Evolutionary conservation across 345 rosid genomes (phyloP), one percentile per base, ranked within the genome.

Genomic region (Excoecaria agallocha): DNA sequence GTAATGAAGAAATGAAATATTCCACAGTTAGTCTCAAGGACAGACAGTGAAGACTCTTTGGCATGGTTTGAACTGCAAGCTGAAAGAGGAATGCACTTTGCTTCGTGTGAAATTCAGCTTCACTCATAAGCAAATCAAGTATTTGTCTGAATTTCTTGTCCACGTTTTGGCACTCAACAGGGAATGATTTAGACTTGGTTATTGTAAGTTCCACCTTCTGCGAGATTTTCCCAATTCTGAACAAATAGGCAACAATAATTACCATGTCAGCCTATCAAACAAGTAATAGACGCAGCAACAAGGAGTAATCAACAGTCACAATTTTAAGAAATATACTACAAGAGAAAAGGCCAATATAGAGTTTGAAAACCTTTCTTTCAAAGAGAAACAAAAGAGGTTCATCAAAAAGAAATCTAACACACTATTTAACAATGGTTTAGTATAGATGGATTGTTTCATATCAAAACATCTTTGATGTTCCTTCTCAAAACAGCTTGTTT

Each of bases 81-180:
- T 80, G 83, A 68, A 72, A 88, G 63, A 89, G 89, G 84, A 84
- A 89, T 77, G 89, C 89, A 82, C 90, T 86, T 86, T 87, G 94
- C 84, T 86, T 91, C 88, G 83, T 85, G 85, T 94, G 90, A 82
- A 93, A 93, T 81, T 85, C 85, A 69, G 98, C 93, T 87, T 95
- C 99, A 79, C 90, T 98, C 74, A 90, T 94, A 0, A 94, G 90
- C 86, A 90, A 70, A 76, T 95, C 99, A 75, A 86, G 85, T 76
- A 95, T 89, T 85, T 95, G 99, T 77, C 97, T 87, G 84, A 93
- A 61, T 84, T 93, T 95, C 86, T 88, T 95, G 92, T 90, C 95
- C 78, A 95, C 89, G 60, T 93, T 95, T 78, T 87, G 87, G 74
- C 98, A 93, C 58, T 95, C 97, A 8, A 86, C 89, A 56, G 90